Evolutionary conservation across 2,329 filamentous ascomycete genomes (phyloP).

Genomic region (Colletotrichum lentis): DNA sequence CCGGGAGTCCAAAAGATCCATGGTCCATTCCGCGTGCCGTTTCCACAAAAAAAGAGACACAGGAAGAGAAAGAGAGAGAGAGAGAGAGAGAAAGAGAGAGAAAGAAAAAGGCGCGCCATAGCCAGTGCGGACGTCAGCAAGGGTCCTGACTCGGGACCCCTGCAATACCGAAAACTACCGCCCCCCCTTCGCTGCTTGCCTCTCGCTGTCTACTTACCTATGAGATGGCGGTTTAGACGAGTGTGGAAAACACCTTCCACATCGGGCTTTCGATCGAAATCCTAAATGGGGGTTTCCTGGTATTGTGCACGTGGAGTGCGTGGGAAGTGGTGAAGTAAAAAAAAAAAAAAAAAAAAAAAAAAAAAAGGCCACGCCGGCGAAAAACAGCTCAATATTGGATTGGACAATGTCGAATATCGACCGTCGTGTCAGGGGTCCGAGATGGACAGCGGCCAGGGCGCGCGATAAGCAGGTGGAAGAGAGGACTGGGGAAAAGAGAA

Average conservation of each 20-base stretch:
- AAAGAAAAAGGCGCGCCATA: neutral
- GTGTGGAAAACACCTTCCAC: conserved; percentile 23
- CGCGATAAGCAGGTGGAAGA: conserved; percentile 6
- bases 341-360: too few relatives aligned
- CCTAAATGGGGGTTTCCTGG: neutral
- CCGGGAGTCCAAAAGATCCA: conserved; percentile 4
- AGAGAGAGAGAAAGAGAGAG: neutral
- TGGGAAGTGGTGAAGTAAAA: neutral
- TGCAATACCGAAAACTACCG: neutral
- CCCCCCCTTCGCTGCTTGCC: neutral
- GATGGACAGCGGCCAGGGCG: conserved; percentile 7
- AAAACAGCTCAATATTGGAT: conserved; percentile 18
- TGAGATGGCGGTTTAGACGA: neutral
- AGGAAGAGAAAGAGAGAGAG: neutral
- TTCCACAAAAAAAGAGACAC: neutral
- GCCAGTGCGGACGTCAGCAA: conserved; percentile 5
- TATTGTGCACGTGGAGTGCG: neutral
- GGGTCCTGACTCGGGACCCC: conserved; percentile 31
- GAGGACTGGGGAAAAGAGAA: conserved; percentile 17
- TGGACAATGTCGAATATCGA: neutral
- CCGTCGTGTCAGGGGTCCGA: conserved; percentile 8
- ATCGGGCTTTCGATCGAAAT: conserved; percentile 1
- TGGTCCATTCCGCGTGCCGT: neutral
- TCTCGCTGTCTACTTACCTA: neutral
- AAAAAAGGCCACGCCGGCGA: neutral